phyloP scores from a whole-genome alignment of 2,329 filamentous ascomycete genomes.

The Zalaria obscura region DNA sequence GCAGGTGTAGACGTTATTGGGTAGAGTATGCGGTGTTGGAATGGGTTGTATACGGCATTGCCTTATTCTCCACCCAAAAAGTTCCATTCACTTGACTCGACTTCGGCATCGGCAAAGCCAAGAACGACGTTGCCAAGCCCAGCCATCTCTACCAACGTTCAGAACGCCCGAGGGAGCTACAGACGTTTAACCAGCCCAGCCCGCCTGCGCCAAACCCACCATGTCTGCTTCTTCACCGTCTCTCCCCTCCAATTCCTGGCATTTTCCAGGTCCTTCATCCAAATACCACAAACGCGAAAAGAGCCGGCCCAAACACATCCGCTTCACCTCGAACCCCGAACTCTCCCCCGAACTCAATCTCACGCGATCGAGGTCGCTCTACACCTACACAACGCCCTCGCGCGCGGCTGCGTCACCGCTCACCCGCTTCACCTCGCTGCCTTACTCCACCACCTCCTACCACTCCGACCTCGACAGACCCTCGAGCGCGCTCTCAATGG shows the following conservation, averaged over 20 bases:
- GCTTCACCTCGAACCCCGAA: conserved; percentile 1
- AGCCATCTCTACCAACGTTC: too few species aligned
- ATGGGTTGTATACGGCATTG: too few species aligned
- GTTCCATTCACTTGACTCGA: too few species aligned
- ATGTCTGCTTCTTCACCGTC: conserved; percentile 4
- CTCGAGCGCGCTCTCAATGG: conserved; percentile 4
- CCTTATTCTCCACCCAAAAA: too few species aligned
- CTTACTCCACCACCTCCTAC: conserved; percentile 3
- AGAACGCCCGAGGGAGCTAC: too few species aligned
- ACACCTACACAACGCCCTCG: conserved; percentile 2
- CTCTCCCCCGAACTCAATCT: conserved; percentile 1
- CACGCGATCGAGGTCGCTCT: not conserved
- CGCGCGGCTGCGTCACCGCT: conserved; percentile 4
- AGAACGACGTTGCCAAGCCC: too few species aligned
- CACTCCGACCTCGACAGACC: not conserved
- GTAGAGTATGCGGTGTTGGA: too few species aligned
- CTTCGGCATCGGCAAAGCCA: too few species aligned
- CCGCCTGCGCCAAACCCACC: not conserved
- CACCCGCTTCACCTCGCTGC: conserved; percentile 4
- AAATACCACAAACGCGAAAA: conserved; percentile 14
- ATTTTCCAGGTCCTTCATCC: conserved; percentile 18
- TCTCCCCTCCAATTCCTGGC: conserved; percentile 11
- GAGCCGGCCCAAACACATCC: conserved; percentile 1
- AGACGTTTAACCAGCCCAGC: too few species aligned
- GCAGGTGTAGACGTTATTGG: too few species aligned